Base-by-base conservation (phyloP, 2,329 filamentous ascomycete species). In the Cladophialophora bantiana region DNA sequence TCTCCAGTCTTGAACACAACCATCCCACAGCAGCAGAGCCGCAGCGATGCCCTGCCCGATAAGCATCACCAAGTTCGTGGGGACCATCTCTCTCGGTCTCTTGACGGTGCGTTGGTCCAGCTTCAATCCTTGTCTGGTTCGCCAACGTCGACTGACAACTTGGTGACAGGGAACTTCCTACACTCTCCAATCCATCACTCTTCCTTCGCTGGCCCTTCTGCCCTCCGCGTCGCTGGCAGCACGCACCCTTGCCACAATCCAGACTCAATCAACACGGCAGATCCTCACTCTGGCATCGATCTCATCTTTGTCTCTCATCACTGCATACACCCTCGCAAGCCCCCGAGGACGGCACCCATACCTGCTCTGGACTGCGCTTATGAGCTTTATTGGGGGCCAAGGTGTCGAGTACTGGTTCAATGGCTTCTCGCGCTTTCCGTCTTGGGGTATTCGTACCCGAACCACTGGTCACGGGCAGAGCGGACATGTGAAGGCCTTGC, bases 21-120 rank as follows among this genome's bases (percentile, higher is more conserved):
- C 15, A 18, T 18, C 57, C 6, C 34, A 12, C 18, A 18, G 20
- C 38, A 20, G 42, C 26, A 52, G 18, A 26, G 15, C 34, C 42
- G 32, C 67, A 55, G 67, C 58, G 56, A 73, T 72, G 71, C 67
- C 71, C 45, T 87, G 86, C 74, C 88, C 85, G 74, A 88, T 97
- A 75, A 89, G 92, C 64, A 82, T 90, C 78, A 88, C 91, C 82
- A 97, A 98, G 83, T 97, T 97, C 78, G 90, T 97, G 73, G 94
- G 94, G 75, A 96, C 93, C 59, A 87, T 96, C 72, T 94, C 91
- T 74, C 85, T 97, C 65, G 94, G 94, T 70, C 85, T 97, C 65
- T 82, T 96, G 78, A 97, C 93, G 67, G 93, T 96, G 86, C 75
- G 90, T 83, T 68, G 38, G 10, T 36, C 34, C 18, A 2, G 13